Percentiles rank a stretch among this genome's conserved stretches.
Evolutionary conservation across 345 rosid genomes (phyloP).

Genomic region (Hevea brasiliensis): DNA sequence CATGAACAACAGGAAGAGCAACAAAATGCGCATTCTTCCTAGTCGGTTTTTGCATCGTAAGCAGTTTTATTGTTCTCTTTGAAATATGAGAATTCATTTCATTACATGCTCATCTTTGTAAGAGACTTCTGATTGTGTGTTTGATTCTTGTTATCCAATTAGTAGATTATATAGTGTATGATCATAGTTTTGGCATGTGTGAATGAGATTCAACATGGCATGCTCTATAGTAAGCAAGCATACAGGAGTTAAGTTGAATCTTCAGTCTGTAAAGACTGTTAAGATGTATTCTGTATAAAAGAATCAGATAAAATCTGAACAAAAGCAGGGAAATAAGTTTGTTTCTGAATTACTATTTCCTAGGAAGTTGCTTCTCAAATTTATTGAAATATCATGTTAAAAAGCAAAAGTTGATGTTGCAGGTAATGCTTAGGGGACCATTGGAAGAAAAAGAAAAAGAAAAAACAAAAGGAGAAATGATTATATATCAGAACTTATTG

Average conservation of each 20-base stretch:
- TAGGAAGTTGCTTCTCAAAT: too few relatives aligned
- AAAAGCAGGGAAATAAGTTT: neutral
- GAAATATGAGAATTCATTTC: neutral
- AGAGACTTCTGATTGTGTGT: neutral
- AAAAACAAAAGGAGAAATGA: too few relatives aligned
- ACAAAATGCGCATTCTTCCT: neutral
- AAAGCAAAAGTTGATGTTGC: too few relatives aligned
- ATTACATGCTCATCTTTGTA: neutral
- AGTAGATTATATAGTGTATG: too few relatives aligned
- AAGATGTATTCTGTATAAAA: too few relatives aligned
- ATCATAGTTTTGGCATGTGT: too few relatives aligned
- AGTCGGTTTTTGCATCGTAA: neutral
- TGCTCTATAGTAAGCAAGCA: neutral
- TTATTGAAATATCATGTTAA: too few relatives aligned
- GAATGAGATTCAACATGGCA: neutral
- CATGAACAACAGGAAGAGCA: neutral
- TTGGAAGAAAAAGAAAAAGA: too few relatives aligned
- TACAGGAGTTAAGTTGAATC: neutral
- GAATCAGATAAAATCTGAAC: too few relatives aligned
- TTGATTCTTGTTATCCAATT: too few relatives aligned
- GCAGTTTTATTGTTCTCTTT: neutral
- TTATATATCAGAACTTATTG: neutral
- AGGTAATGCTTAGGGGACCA: too few relatives aligned
- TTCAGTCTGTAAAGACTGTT: neutral
- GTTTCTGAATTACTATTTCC: neutral